These are phyloP conservation scores for Sechiopsis laciniata DNA, from an alignment of 306 rosid species.

Conservation along the genomic window DNA sequence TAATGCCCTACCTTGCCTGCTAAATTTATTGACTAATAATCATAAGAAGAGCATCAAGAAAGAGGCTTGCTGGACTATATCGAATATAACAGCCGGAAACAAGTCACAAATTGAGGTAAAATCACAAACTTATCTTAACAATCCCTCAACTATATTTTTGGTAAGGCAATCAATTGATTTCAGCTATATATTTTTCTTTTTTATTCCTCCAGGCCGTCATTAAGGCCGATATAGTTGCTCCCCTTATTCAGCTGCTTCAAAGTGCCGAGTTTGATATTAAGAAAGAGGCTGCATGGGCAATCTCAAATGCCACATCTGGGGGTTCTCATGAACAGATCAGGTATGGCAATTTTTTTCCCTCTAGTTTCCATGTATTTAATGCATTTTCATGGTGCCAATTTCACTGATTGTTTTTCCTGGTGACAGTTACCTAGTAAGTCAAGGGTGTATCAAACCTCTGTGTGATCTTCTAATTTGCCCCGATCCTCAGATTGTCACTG, in stretches of 20 bases:
- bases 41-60: conserved; percentile 91
- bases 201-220: conserved; percentile 48
- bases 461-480: conserved; percentile 86
- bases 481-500: conserved; percentile 87
- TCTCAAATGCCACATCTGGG: conserved; percentile 94
- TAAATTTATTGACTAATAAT: conserved; percentile 61
- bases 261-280: conserved; percentile 89
- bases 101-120: conserved; percentile 90
- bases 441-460: conserved; percentile 73
- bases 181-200: not conserved
- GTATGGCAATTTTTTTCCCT: conserved; percentile 31
- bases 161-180: not conserved
- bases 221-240: conserved; percentile 59
- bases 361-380: not conserved
- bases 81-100: conserved; percentile 96
- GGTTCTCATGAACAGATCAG: conserved; percentile 82
- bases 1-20: conserved; percentile 72
- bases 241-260: conserved; percentile 71
- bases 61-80: conserved; percentile 96
- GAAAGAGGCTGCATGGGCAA: conserved; percentile 99
- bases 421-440: conserved; percentile 55
- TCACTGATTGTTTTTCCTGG: conserved; percentile 19
- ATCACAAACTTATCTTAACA: not conserved
- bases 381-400: not conserved
- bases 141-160: not conserved